Conservation (phyloP, 306 rosid genomes). For the Cicer yamashitae region DNA sequence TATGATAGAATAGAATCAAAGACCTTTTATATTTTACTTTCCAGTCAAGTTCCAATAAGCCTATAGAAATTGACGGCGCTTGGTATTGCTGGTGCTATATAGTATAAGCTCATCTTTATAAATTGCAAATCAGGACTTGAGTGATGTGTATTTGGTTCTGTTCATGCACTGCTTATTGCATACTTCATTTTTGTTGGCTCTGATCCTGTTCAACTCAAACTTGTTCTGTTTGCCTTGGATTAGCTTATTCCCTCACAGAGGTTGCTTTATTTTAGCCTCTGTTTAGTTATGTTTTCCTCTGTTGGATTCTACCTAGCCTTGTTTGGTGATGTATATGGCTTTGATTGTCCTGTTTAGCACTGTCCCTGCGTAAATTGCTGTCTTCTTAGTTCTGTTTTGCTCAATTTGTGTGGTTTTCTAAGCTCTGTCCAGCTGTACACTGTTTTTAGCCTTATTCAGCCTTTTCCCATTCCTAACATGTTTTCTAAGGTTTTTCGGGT, state of each 20-base stretch:
- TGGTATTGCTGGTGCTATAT: not conserved
- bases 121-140: slow-evolving; percentile 5
- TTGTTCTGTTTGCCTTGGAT: slow-evolving; percentile 16
- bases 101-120: not conserved
- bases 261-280: not conserved
- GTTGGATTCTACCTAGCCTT: not conserved
- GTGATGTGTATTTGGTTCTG: not conserved
- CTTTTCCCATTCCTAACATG: slow-evolving; percentile 4
- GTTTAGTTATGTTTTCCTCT: not conserved
- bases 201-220: slow-evolving; percentile 13
- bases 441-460: slow-evolving; percentile 4
- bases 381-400: not conserved
- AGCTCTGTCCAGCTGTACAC: not conserved
- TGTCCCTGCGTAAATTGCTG: not conserved
- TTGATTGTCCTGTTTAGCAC: not conserved
- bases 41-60: not conserved
- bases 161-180: slow-evolving; percentile 6
- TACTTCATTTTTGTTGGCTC: slow-evolving; percentile 4
- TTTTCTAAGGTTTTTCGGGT: not conserved
- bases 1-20: slow-evolving; percentile 5
- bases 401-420: not conserved
- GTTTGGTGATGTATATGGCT: not conserved
- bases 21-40: slow-evolving; percentile 1
- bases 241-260: not conserved
- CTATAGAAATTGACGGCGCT: not conserved